Evolutionary conservation across 306 rosid species (phyloP).

Genomic region (Hylodesmum podocarpum): DNA sequence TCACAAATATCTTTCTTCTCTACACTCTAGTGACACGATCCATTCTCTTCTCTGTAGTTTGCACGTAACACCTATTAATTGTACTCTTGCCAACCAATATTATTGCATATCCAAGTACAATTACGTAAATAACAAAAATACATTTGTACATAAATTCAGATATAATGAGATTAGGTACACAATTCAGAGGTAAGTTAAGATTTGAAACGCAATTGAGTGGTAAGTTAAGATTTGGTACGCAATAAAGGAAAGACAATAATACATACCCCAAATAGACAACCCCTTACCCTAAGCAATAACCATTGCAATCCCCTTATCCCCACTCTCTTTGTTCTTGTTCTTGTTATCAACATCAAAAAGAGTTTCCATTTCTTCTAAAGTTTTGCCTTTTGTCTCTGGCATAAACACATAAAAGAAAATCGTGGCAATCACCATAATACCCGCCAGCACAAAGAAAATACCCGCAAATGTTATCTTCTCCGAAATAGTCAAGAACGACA

Average conservation of each 20-base stretch:
- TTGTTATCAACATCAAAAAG: slow-evolving; percentile 32
- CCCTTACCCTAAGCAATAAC: background rate
- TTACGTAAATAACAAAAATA: too few relatives aligned
- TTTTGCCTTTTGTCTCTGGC: slow-evolving; percentile 58
- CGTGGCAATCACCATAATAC: slow-evolving; percentile 57
- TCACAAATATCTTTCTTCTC: too few relatives aligned
- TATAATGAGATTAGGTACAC: background rate
- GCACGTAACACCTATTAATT: too few relatives aligned
- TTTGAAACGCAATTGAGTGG: background rate
- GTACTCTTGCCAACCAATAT: too few relatives aligned
- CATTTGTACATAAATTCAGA: background rate
- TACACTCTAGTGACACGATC: too few relatives aligned
- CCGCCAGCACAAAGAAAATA: slow-evolving; percentile 52
- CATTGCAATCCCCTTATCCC: background rate
- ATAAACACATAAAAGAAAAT: slow-evolving; percentile 45
- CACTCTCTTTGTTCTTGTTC: background rate
- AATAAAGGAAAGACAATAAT: background rate
- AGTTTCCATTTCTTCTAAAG: slow-evolving; percentile 39
- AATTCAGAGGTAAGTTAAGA: background rate
- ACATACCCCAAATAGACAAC: background rate
- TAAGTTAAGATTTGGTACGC: background rate
- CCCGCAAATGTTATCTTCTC: slow-evolving; percentile 63
- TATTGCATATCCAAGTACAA: too few relatives aligned
- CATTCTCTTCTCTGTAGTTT: too few relatives aligned
- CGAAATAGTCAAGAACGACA: slow-evolving; percentile 63